Evolutionary conservation across 352 stramenopile genomes (phyloP).

Genomic region (Phytophthora rubi): DNA sequence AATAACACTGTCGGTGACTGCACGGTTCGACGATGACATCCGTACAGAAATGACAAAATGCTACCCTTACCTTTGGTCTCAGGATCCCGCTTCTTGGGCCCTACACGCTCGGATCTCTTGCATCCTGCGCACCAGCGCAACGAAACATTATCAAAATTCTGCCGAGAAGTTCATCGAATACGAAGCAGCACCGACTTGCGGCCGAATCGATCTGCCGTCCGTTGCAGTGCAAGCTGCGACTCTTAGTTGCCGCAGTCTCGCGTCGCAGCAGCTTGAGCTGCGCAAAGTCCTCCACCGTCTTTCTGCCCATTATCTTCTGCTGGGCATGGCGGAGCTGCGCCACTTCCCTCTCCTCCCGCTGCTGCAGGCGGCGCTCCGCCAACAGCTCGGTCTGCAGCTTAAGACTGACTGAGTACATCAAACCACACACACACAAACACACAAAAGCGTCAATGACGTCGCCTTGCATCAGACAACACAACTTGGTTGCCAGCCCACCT

Average conservation of each 20-base stretch:
- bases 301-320: conserved; percentile 56
- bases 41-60: not conserved
- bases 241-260: conserved; percentile 36
- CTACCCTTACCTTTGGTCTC: conserved; percentile 9
- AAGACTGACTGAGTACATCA: conserved; percentile 19
- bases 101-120: not conserved
- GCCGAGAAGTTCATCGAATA: too few species aligned
- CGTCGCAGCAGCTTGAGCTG: conserved; percentile 50
- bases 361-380: conserved; percentile 28
- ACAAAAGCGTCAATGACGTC: not conserved
- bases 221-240: conserved; percentile 60
- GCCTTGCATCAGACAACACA: too few species aligned
- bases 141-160: not conserved
- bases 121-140: not conserved
- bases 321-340: conserved; percentile 40
- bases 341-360: conserved; percentile 35
- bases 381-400: conserved; percentile 35
- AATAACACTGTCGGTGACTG: not conserved
- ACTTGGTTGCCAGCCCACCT: not conserved
- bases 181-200: conserved; percentile 12
- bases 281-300: conserved; percentile 61
- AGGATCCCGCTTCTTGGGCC: not conserved
- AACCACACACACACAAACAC: not conserved
- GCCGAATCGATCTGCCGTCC: conserved; percentile 9
- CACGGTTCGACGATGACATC: not conserved